Percentiles rank a stretch among this genome's conserved stretches.
phyloP scores from a whole-genome alignment of 2,329 filamentous ascomycete species.

The Colletotrichum echinochloae region DNA sequence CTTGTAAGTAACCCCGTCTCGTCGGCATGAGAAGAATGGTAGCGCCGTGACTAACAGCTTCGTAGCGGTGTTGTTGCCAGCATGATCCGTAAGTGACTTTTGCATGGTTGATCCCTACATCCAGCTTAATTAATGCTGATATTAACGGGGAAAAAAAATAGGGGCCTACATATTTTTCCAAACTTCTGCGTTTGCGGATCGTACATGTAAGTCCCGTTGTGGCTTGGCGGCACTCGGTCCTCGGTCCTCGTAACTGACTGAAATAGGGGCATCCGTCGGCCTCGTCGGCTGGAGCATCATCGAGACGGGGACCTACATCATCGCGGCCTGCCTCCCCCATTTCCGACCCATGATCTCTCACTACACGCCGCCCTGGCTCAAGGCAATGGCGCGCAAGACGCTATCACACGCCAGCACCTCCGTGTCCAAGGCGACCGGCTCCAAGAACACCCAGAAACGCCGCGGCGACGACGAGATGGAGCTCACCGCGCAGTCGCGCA shows the following conservation, averaged over 20 bases:
- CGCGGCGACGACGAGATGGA: conserved; percentile 30
- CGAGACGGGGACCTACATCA: conserved; percentile 42
- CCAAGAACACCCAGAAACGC: conserved; percentile 3
- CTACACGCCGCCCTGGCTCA: conserved; percentile 38
- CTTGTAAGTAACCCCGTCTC: conserved; percentile 42
- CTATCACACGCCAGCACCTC: conserved; percentile 32
- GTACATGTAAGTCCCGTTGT: conserved; percentile 8
- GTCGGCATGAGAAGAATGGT: too few relatives aligned
- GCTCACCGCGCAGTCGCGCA: conserved; percentile 26
- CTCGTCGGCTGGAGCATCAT: conserved; percentile 39
- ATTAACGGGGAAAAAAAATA: too few relatives aligned
- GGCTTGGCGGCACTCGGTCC: fast-evolving
- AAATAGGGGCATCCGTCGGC: conserved; percentile 33
- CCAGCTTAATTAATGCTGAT: too few relatives aligned
- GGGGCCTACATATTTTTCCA: conserved; percentile 33
- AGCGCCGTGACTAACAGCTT: not conserved
- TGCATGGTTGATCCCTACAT: too few relatives aligned
- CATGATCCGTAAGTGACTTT: conserved; percentile 36
- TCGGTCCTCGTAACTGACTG: not conserved
- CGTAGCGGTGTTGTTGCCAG: conserved; percentile 29
- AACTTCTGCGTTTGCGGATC: conserved; percentile 32
- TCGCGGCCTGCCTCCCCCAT: conserved; percentile 45
- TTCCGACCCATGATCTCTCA: conserved; percentile 42
- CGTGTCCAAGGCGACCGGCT: conserved; percentile 14
- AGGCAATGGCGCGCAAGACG: conserved; percentile 34